Evolutionary conservation across 2,329 filamentous ascomycete species (phyloP).

Genomic region (Ceratocystis ficicola): DNA sequence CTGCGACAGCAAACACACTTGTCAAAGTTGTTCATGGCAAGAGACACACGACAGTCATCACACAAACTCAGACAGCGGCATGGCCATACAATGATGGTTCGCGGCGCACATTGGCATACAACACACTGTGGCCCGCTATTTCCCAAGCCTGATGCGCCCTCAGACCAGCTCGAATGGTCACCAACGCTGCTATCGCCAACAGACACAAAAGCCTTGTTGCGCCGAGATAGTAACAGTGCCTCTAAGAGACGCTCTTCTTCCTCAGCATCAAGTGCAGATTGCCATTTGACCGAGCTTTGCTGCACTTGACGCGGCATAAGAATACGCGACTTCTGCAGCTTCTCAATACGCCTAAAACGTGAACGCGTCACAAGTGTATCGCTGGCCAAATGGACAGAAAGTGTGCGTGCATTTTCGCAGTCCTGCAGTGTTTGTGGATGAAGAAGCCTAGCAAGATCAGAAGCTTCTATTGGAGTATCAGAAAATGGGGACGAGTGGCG

Average conservation of each 20-base stretch:
- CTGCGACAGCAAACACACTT: slow-evolving; percentile 90
- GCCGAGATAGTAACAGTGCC: slow-evolving; percentile 45
- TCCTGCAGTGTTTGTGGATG: slow-evolving; percentile 68
- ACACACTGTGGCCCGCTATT: slow-evolving; percentile 70
- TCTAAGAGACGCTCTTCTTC: slow-evolving; percentile 52
- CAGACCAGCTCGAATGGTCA: slow-evolving; percentile 24
- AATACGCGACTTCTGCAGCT: slow-evolving; percentile 57
- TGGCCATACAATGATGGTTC: slow-evolving; percentile 90
- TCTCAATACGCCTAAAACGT: slow-evolving; percentile 55
- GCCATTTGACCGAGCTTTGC: slow-evolving; percentile 2
- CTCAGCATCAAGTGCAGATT: slow-evolving; percentile 29
- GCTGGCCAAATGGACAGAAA: slow-evolving; percentile 66
- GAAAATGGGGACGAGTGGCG: slow-evolving; percentile 46
- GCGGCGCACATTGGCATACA: slow-evolving; percentile 74
- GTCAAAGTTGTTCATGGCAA: slow-evolving; percentile 95
- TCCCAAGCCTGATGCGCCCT: slow-evolving; percentile 45
- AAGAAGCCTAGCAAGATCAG: slow-evolving; percentile 65
- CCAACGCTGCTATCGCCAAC: slow-evolving; percentile 3
- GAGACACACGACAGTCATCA: slow-evolving; percentile 83
- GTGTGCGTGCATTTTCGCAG: slow-evolving; percentile 64
- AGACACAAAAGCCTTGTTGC: slow-evolving; percentile 26
- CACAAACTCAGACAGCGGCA: slow-evolving; percentile 89
- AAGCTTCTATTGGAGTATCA: slow-evolving; percentile 52
- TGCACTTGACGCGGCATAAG: slow-evolving; percentile 26
- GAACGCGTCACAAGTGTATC: slow-evolving; percentile 69